phyloP scores from a whole-genome alignment of 305 asterid genomes.

The Caryopteris hybrid region DNA sequence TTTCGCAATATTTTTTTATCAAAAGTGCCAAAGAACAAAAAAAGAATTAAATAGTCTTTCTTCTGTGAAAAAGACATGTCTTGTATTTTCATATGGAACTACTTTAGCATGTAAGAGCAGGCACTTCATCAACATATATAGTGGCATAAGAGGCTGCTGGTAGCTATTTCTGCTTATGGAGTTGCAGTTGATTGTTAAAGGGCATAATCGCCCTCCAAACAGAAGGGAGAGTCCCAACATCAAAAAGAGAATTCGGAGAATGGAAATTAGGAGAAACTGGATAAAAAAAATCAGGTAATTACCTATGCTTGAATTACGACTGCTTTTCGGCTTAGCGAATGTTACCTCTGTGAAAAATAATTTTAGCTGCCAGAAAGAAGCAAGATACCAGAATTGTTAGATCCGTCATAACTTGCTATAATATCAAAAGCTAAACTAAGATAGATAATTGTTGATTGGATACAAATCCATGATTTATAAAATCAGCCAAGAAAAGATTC shows the following conservation, averaged over 20 bases:
- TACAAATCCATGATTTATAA: not conserved
- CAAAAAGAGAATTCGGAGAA: slow-evolving; percentile 3
- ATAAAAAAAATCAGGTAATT: slow-evolving; percentile 4
- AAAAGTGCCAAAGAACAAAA: not conserved
- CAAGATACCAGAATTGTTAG: slow-evolving; percentile 16
- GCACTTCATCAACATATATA: not conserved
- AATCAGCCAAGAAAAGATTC: not conserved
- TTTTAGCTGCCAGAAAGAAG: slow-evolving; percentile 60
- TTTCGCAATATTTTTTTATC: not conserved
- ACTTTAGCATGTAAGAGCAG: not conserved
- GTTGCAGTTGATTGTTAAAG: not conserved
- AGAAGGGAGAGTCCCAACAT: too few relatives aligned
- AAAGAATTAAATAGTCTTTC: not conserved
- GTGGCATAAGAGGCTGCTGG: not conserved
- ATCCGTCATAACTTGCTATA: not conserved
- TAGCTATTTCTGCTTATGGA: not conserved
- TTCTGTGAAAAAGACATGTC: not conserved
- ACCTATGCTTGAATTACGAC: slow-evolving; percentile 99
- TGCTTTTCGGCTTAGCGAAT: slow-evolving; percentile 97
- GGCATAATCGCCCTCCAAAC: not conserved
- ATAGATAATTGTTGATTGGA: not conserved
- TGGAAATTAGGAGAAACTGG: not conserved
- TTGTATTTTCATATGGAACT: too few relatives aligned
- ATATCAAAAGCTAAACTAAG: not conserved
- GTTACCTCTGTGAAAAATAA: slow-evolving; percentile 87